Evolutionary conservation across 202 grass and related monocot species (phyloP).

Genomic region (Musa balbisiana): DNA sequence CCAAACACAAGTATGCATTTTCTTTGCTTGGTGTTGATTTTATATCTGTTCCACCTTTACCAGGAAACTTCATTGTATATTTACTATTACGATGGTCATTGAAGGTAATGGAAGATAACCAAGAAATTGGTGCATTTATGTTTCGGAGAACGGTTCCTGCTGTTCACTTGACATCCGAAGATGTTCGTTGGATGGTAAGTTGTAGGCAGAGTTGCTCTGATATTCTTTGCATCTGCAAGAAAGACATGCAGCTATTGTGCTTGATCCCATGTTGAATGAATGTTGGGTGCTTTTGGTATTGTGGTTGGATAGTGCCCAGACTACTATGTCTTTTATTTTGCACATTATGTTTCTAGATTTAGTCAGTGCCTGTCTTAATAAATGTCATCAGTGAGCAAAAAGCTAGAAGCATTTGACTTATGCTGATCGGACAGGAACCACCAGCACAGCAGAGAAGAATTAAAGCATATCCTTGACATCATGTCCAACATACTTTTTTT

Average conservation of each 20-base stretch:
- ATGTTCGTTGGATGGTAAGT: constrained; percentile 92
- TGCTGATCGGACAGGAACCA: neutral
- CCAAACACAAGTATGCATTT: constrained; percentile 82
- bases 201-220: neutral
- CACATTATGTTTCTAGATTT: too few species aligned
- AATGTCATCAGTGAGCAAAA: neutral
- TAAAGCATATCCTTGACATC: neutral
- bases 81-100: neutral
- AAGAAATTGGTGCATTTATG: constrained; percentile 99
- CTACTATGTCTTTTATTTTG: too few species aligned
- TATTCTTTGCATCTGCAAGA: neutral
- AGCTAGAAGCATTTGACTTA: neutral
- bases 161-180: constrained; percentile 89
- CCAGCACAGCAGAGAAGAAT: too few species aligned
- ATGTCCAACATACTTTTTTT: neutral
- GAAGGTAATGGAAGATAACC: constrained; percentile 99
- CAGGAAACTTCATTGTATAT: neutral
- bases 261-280: too few species aligned
- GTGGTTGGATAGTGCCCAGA: too few species aligned
- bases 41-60: neutral
- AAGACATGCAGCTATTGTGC: neutral
- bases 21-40: neutral
- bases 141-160: constrained; percentile 88
- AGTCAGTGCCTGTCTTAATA: neutral
- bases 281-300: neutral